A percentile compares a stretch with the other conserved stretches of the same genome.
These are phyloP conservation scores for Neurospora sp. DNA, from an alignment of 495 filamentous ascomycete genomes.

Conservation along the genomic window DNA sequence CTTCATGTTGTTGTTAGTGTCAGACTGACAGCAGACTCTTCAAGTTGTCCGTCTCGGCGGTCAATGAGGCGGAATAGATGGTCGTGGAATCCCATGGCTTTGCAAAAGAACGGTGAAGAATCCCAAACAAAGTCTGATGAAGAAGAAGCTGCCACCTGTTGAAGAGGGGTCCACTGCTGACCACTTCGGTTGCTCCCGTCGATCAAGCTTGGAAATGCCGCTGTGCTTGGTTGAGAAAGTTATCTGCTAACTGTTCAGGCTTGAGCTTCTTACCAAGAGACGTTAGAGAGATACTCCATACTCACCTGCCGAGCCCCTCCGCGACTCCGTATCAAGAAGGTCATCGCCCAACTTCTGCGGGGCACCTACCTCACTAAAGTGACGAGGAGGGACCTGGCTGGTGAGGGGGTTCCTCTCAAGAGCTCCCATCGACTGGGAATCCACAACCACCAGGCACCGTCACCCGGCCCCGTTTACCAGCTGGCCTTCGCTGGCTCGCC, in stretches of 20 bases:
- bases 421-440: neutral
- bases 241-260: neutral
- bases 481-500: neutral
- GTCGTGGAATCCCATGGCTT: neutral
- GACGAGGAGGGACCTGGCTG: neutral
- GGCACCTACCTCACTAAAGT: neutral
- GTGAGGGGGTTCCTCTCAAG: neutral
- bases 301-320: neutral
- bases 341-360: neutral
- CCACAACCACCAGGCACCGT: neutral
- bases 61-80: neutral
- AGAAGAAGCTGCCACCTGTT: neutral
- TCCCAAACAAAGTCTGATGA: neutral
- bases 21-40: neutral
- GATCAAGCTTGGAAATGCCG: neutral
- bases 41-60: neutral
- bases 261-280: neutral
- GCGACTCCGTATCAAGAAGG: neutral
- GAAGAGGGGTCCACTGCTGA: neutral
- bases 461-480: neutral
- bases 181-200: neutral
- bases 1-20: neutral
- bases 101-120: neutral
- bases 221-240: neutral
- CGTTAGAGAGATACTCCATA: neutral